Evolutionary conservation across 805 yeast species (phyloP).

Genomic region (Pichia deserticola): DNA sequence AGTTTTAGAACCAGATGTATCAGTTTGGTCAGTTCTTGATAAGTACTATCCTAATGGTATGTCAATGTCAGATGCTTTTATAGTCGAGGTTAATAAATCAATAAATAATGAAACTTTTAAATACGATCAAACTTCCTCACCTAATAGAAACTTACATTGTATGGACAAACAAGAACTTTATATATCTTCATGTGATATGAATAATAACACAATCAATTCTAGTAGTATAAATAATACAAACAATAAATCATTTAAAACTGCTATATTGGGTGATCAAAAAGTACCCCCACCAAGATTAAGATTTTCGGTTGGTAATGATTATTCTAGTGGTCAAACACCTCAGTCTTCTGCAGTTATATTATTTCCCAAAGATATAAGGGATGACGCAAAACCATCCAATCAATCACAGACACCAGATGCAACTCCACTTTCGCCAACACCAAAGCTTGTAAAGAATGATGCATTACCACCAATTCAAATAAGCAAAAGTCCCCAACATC

Average conservation of each 20-base stretch:
- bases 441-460: neutral
- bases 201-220: neutral
- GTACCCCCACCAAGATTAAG: slow-evolving; percentile 25
- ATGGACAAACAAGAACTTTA: neutral
- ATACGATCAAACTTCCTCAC: neutral
- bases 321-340: slow-evolving; percentile 8
- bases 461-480: neutral
- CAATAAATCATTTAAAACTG: slow-evolving; percentile 14
- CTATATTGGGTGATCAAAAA: slow-evolving; percentile 23
- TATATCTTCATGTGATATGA: neutral
- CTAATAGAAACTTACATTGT: neutral
- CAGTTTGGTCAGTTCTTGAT: slow-evolving; percentile 52
- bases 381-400: slow-evolving; percentile 9
- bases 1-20: slow-evolving; percentile 51
- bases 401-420: slow-evolving; percentile 9
- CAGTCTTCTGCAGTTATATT: slow-evolving; percentile 39
- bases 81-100: slow-evolving; percentile 35
- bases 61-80: slow-evolving; percentile 56
- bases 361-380: slow-evolving; percentile 35
- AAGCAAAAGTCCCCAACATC: neutral
- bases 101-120: slow-evolving; percentile 24
- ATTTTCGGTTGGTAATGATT: slow-evolving; percentile 9
- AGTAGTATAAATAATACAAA: neutral
- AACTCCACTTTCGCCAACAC: slow-evolving; percentile 8
- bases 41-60: slow-evolving; percentile 59